Conservation (phyloP, 805 yeast species). For the Starmerella riodocensis region DNA sequence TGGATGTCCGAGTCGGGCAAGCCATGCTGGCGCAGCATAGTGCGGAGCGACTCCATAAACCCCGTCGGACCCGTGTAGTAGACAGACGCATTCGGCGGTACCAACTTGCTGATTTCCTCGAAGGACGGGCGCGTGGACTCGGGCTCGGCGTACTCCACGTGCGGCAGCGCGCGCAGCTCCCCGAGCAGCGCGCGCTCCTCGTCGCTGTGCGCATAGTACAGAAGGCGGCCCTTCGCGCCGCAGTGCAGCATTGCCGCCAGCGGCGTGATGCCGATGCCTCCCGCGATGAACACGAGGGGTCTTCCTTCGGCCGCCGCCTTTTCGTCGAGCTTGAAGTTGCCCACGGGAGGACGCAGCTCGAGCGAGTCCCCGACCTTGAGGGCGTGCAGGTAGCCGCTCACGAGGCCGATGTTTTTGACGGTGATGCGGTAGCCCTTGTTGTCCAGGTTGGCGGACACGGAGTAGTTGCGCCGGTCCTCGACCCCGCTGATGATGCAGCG, state of each 20-base stretch:
- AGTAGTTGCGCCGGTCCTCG: slow-evolving; percentile 44
- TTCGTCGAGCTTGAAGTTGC: slow-evolving; percentile 31
- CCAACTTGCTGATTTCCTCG: slow-evolving; percentile 6
- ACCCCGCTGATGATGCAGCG: slow-evolving; percentile 29
- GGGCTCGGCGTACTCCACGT: slow-evolving; percentile 1
- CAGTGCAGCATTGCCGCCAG: slow-evolving; percentile 35
- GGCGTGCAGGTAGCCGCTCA: slow-evolving; percentile 35
- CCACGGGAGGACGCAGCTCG: slow-evolving; percentile 46
- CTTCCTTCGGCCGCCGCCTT: slow-evolving; percentile 11
- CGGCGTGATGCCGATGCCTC: slow-evolving; percentile 63
- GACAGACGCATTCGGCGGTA: slow-evolving; percentile 3
- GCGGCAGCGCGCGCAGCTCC: slow-evolving; percentile 13
- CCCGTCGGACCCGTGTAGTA: slow-evolving; percentile 19
- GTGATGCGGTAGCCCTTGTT: slow-evolving; percentile 41
- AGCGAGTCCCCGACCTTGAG: slow-evolving; percentile 42
- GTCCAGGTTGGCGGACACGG: slow-evolving; percentile 34
- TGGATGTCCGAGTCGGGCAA: slow-evolving; percentile 11
- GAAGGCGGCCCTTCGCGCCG: slow-evolving; percentile 27
- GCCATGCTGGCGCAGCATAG: slow-evolving; percentile 5
- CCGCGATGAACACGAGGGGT: slow-evolving; percentile 37
- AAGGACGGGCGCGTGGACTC: slow-evolving; percentile 4
- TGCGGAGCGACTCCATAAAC: slow-evolving; percentile 19
- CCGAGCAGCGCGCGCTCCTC: slow-evolving; percentile 13
- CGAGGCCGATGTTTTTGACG: slow-evolving; percentile 30
- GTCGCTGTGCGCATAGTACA: slow-evolving; percentile 29